phyloP scores from a whole-genome alignment of 805 yeast species.

The Komagataella populi region DNA sequence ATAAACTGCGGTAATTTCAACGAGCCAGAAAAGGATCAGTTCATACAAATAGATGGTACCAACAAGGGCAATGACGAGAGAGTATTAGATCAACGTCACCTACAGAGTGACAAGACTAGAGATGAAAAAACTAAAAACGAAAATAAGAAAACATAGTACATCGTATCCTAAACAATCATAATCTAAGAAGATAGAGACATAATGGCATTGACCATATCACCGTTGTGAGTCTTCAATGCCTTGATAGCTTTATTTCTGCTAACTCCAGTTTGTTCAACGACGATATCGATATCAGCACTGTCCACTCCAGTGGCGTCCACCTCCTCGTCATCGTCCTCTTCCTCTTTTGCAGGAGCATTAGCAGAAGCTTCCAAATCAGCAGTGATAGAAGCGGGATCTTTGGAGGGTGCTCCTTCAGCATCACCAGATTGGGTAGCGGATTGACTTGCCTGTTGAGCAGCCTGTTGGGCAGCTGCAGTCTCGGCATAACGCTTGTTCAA shows the following conservation, averaged over 20 bases:
- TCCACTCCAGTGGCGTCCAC: conserved; percentile 81
- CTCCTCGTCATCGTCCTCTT: conserved; percentile 44
- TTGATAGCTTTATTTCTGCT: conserved; percentile 83
- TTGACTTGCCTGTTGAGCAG: conserved; percentile 29
- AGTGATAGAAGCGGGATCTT: conserved; percentile 67
- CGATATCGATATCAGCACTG: conserved; percentile 70
- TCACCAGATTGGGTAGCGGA: conserved; percentile 14
- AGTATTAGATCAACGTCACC: neutral
- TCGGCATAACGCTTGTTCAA: conserved; percentile 77
- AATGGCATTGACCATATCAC: conserved; percentile 93
- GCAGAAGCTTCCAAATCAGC: conserved; percentile 66
- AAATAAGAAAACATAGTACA: neutral
- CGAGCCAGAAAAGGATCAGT: conserved; percentile 8
- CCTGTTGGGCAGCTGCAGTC: conserved; percentile 68
- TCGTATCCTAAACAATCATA: neutral
- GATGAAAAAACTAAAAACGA: neutral
- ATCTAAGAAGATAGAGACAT: conserved; percentile 44
- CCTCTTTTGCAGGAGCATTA: conserved; percentile 14
- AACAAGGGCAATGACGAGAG: neutral
- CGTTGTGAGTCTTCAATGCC: conserved; percentile 78
- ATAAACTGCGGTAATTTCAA: conserved; percentile 43
- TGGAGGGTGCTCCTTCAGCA: conserved; percentile 23
- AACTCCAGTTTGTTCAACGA: conserved; percentile 83
- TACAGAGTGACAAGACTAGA: neutral
- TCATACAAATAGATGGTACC: neutral